Evolutionary conservation across 805 yeast genomes (phyloP).

Genomic region (Nakazawaea wyomingensis): DNA sequence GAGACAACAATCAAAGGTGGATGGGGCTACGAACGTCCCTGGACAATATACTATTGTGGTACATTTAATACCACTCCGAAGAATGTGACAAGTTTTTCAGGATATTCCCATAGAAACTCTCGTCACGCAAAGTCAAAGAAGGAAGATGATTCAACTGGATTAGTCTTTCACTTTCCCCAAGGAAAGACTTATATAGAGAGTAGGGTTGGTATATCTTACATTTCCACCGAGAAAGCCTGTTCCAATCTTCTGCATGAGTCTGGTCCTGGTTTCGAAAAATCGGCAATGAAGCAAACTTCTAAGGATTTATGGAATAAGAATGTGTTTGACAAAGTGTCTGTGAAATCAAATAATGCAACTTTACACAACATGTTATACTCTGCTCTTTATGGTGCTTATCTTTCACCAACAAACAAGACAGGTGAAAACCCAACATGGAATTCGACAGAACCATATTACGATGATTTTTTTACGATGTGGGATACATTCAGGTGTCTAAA

Average conservation of each 20-base stretch:
- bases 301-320: constrained; percentile 18
- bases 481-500: constrained; percentile 32
- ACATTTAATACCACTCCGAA: constrained; percentile 21
- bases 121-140: constrained; percentile 3
- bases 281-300: constrained; percentile 15
- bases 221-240: constrained; percentile 26
- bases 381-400: constrained; percentile 26
- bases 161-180: constrained; percentile 21
- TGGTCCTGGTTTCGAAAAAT: constrained; percentile 16
- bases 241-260: constrained; percentile 20
- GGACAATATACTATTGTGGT: constrained; percentile 28
- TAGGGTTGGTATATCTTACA: constrained; percentile 27
- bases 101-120: not conserved
- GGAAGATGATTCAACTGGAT: constrained; percentile 21
- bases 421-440: constrained; percentile 28
- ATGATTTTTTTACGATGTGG: constrained; percentile 35
- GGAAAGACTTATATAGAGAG: constrained; percentile 7
- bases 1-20: constrained; percentile 25
- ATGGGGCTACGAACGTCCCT: constrained; percentile 26
- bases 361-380: constrained; percentile 17
- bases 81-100: constrained; percentile 16
- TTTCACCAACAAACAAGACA: constrained; percentile 28
- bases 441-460: constrained; percentile 25
- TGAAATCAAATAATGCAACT: constrained; percentile 15
- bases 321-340: constrained; percentile 16